phyloP scores from a whole-genome alignment of 352 stramenopile genomes.

The Pythium aquatile region DNA sequence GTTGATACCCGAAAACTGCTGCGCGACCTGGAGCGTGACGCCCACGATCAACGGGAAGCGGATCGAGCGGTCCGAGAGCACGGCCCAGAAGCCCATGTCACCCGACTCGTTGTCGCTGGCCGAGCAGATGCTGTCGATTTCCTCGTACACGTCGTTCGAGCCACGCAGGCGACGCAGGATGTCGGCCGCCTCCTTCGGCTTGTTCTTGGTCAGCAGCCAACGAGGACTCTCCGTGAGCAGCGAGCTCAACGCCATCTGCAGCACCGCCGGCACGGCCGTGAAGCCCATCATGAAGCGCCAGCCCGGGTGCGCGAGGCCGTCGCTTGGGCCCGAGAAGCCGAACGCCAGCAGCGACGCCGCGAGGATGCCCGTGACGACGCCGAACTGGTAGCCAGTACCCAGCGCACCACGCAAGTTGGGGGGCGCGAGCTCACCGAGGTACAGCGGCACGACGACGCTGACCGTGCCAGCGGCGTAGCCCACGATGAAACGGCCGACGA shows the following conservation, averaged over 20 bases:
- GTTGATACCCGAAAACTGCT: slow-evolving; percentile 48
- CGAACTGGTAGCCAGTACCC: slow-evolving; percentile 47
- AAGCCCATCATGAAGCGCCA: slow-evolving; percentile 50
- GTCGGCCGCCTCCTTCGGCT: slow-evolving; percentile 42
- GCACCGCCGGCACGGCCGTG: slow-evolving; percentile 35
- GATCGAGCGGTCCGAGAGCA: slow-evolving; percentile 38
- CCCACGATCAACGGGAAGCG: slow-evolving; percentile 41
- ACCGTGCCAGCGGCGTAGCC: slow-evolving; percentile 38
- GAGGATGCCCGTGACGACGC: slow-evolving; percentile 43
- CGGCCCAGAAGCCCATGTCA: slow-evolving; percentile 42
- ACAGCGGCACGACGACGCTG: slow-evolving; percentile 47
- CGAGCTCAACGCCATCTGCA: slow-evolving; percentile 42
- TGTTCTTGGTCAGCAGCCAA: slow-evolving; percentile 47
- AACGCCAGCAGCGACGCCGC: slow-evolving; percentile 41
- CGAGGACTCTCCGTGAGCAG: slow-evolving; percentile 39
- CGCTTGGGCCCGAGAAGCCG: slow-evolving; percentile 34
- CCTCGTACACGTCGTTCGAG: slow-evolving; percentile 46
- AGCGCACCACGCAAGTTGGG: slow-evolving; percentile 42
- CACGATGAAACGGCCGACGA: slow-evolving; percentile 40
- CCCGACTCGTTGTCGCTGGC: slow-evolving; percentile 46
- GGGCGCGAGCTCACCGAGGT: slow-evolving; percentile 42
- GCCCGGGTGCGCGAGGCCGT: slow-evolving; percentile 34
- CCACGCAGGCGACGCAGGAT: slow-evolving; percentile 44
- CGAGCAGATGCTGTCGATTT: slow-evolving; percentile 53
- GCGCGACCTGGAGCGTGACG: slow-evolving; percentile 37